Conservation (phyloP, 257 asterid genomes). For the Rehmannia glutinosa region DNA sequence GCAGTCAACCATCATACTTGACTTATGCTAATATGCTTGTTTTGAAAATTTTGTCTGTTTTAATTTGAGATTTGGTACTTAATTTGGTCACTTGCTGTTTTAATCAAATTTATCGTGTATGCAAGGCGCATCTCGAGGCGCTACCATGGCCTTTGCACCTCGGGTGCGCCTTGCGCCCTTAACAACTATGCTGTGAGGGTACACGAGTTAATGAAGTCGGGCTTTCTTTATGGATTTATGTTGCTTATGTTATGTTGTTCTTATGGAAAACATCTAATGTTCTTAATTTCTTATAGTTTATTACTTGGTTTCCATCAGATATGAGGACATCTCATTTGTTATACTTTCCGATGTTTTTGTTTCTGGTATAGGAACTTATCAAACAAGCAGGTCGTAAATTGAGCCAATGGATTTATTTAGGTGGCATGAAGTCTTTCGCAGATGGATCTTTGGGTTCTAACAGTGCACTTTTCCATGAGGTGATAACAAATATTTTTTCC, state of each 20-base stretch:
- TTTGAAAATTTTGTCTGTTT: no score
- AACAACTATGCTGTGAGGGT: no score
- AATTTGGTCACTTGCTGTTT: no score
- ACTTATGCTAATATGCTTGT: no score
- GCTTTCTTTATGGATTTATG: background rate
- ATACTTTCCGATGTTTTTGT: slow-evolving; percentile 1
- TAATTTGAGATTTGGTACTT: no score
- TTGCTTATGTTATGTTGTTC: background rate
- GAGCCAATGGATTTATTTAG: slow-evolving; percentile 87
- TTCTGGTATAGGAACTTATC: slow-evolving; percentile 47
- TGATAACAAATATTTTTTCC: slow-evolving; percentile 21
- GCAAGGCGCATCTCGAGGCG: no score
- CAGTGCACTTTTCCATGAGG: slow-evolving; percentile 85
- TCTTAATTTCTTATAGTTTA: background rate
- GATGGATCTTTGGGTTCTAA: slow-evolving; percentile 98
- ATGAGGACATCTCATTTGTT: slow-evolving; percentile 2
- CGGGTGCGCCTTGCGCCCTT: no score
- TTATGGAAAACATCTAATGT: background rate
- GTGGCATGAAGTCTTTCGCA: slow-evolving; percentile 89
- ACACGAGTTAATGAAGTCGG: background rate
- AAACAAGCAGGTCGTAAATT: slow-evolving; percentile 52
- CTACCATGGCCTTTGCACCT: no score
- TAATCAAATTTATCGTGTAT: no score
- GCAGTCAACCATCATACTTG: no score
- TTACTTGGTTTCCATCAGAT: background rate